A percentile compares a stretch with the other conserved stretches of the same genome.
These are phyloP conservation scores for Puccinellia tenuiflora DNA, from an alignment of 176 grass and related monocot species.

Conservation along the genomic window DNA sequence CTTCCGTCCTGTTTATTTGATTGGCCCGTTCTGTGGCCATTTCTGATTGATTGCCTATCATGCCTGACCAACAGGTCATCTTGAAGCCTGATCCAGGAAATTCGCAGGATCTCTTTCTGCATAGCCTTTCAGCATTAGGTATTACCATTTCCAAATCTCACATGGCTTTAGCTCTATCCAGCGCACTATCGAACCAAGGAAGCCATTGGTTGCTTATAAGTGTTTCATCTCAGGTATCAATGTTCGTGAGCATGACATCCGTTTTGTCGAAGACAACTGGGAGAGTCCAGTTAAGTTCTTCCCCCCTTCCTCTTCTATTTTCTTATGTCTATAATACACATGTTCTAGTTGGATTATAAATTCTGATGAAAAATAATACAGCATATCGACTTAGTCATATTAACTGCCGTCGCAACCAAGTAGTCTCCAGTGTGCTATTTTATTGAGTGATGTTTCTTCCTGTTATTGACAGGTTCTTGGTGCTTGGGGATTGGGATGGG, in stretches of 20 bases:
- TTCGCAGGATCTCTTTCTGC: constrained; percentile 84
- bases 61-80: constrained; percentile 58
- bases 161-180: background rate
- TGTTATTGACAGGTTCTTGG: constrained; percentile 70
- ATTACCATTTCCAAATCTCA: background rate
- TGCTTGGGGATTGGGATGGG: constrained; percentile 97
- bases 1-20: background rate
- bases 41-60: background rate
- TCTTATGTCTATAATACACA: background rate
- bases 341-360: background rate
- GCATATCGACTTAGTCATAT: background rate
- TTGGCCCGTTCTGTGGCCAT: background rate
- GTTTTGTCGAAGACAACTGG: constrained; percentile 96
- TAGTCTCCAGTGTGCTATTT: background rate
- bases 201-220: background rate
- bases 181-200: background rate
- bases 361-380: background rate
- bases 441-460: background rate
- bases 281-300: constrained; percentile 77
- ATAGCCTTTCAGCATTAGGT: constrained; percentile 89
- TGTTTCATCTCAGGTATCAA: constrained; percentile 56
- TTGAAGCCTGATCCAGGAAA: constrained; percentile 92
- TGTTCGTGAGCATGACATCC: constrained; percentile 81
- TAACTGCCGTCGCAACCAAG: background rate
- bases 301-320: background rate